Base-by-base conservation (phyloP, 2,329 filamentous ascomycete genomes). In the Graphium sp. region DNA sequence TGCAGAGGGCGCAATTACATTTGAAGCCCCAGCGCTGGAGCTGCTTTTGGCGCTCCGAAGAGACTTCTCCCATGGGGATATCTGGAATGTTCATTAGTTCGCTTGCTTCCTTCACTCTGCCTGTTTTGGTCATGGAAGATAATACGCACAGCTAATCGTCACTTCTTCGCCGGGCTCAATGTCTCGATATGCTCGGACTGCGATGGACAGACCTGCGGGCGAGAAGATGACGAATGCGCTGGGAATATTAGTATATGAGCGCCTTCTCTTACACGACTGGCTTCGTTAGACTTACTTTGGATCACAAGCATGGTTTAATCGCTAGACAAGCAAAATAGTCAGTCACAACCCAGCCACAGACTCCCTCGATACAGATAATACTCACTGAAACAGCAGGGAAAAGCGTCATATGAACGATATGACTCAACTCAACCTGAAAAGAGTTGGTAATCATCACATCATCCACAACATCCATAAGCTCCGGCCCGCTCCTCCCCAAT, bases 1-100 rank as follows among this genome's bases (percentile, higher is more conserved):
- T 33, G 28, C 24, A 24, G 26, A 32, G 32, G 21, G 27, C 19
- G 30, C 30, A 32, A 17, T 14, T 28, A 13, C 30, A 32, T n/a
- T 12, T 21, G 25, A 32, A 32, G 21, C 26, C 26, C 30, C 30
- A 32, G 8, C 18, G 18, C 5, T 17, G 15, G 7, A 32, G 26
- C 16, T 18, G 30, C 12, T 11, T 11, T 10, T 22, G 25, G 13
- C 30, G 30, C 25, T 7, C 21, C 11, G 15, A 7, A 4, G 19
- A 18, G 5, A 26, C 18, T 14, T 28, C 20, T n/a, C 22, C 18
- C 10, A 27, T 25, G 24, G 20, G 21, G 19, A 32, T 28, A 14
- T 32, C 30, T 32, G 27, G 18, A 13, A 22, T 22, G 20, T 22
- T 22, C n/a, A n/a, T n/a, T n/a, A n/a, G n/a, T n/a, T n/a, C n/a